These are phyloP conservation scores for Rhododendron simsii DNA, from an alignment of 148 eudicot genomes.

Conservation along the genomic window DNA sequence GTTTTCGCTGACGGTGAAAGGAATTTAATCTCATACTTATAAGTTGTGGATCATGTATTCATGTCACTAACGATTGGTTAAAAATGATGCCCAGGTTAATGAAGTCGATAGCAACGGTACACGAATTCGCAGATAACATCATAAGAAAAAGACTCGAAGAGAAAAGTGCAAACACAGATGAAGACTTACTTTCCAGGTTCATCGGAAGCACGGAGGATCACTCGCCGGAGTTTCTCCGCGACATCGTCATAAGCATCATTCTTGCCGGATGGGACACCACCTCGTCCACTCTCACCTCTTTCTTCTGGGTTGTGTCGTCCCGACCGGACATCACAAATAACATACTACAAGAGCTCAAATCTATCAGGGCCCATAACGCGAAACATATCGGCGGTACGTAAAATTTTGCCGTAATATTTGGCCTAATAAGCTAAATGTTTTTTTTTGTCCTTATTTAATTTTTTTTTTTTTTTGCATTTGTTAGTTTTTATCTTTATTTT, in stretches of 20 bases:
- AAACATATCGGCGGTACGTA: slow-evolving; percentile 15
- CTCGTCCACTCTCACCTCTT: slow-evolving; percentile 54
- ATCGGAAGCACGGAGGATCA: slow-evolving; percentile 21
- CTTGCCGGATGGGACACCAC: slow-evolving; percentile 68
- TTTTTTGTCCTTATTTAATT: no score
- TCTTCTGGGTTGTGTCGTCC: slow-evolving; percentile 52
- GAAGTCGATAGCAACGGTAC: slow-evolving; percentile 44
- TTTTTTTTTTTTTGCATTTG: no score
- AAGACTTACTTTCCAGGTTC: slow-evolving; percentile 58
- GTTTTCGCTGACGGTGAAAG: no score
- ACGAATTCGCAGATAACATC: slow-evolving; percentile 52
- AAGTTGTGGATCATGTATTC: no score
- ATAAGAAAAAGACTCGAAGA: slow-evolving; percentile 43
- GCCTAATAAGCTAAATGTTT: no score
- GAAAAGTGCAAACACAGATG: slow-evolving; percentile 18
- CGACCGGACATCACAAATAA: slow-evolving; percentile 25
- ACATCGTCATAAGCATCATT: slow-evolving; percentile 58
- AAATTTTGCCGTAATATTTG: no score
- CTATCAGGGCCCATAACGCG: slow-evolving; percentile 12
- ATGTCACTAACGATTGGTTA: no score
- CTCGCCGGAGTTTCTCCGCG: slow-evolving; percentile 42
- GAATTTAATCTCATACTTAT: no score
- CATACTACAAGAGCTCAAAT: slow-evolving; percentile 35
- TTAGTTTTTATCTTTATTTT: no score
- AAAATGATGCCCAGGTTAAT: slow-evolving; percentile 10